phyloP scores from a whole-genome alignment of 352 stramenopile genomes.

The Phytophthora pistaciae region DNA sequence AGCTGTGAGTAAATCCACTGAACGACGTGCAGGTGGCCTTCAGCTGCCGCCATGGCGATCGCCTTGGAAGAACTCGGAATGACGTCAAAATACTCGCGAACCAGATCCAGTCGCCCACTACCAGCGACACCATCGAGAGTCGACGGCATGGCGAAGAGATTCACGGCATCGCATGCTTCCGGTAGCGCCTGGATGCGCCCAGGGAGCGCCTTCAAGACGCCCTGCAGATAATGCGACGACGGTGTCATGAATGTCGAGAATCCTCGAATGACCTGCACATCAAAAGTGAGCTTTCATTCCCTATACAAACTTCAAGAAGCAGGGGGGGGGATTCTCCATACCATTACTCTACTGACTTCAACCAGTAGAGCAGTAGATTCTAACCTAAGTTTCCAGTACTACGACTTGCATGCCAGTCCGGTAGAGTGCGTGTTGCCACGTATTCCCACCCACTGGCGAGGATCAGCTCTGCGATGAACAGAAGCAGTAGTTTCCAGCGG shows the following conservation, averaged over 20 bases:
- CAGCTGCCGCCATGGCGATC: not conserved
- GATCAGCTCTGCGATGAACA: slow-evolving; percentile 52
- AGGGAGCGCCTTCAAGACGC: not conserved
- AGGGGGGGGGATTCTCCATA: too few relatives aligned
- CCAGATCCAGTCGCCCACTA: not conserved
- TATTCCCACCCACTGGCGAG: slow-evolving; percentile 37
- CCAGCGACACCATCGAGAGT: not conserved
- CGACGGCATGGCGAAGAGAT: not conserved
- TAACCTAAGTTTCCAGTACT: too few relatives aligned
- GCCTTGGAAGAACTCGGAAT: not conserved
- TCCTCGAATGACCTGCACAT: too few relatives aligned
- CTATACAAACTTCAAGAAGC: too few relatives aligned
- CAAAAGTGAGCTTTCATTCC: too few relatives aligned
- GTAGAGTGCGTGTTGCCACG: slow-evolving; percentile 32
- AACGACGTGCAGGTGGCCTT: not conserved
- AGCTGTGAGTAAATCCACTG: not conserved
- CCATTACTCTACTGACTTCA: too few relatives aligned
- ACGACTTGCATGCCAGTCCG: not conserved
- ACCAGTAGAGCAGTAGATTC: too few relatives aligned
- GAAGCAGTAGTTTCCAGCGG: slow-evolving; percentile 48
- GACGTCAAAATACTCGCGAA: not conserved
- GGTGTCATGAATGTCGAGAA: too few relatives aligned
- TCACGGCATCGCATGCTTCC: not conserved
- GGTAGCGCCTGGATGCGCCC: not conserved
- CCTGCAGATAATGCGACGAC: too few relatives aligned